phyloP scores from a whole-genome alignment of 805 yeast species.

The Saturnispora mendoncae region DNA sequence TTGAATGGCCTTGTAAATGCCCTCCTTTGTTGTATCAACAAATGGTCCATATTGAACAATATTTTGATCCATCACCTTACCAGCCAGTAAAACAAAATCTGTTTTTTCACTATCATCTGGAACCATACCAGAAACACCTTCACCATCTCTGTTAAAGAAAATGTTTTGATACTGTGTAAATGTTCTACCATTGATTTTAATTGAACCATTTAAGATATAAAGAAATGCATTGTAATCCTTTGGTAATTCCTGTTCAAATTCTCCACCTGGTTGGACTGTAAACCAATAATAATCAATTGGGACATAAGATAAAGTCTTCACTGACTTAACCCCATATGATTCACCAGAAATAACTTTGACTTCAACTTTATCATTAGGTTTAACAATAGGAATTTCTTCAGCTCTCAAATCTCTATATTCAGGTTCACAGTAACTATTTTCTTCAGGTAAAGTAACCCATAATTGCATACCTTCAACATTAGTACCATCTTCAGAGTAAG shows the following conservation, averaged over 20 bases:
- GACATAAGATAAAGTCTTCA: conserved; percentile 69
- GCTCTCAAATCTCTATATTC: conserved; percentile 69
- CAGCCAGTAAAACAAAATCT: conserved; percentile 69
- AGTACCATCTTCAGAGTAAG: conserved; percentile 47
- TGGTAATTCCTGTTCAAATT: conserved; percentile 52
- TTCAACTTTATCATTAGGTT: conserved; percentile 52
- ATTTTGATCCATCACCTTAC: conserved; percentile 63
- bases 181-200: conserved; percentile 34
- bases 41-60: conserved; percentile 88
- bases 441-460: conserved; percentile 77
- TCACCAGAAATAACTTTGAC: conserved; percentile 74
- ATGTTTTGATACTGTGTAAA: conserved; percentile 41
- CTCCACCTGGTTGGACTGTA: conserved; percentile 55
- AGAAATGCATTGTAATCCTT: conserved; percentile 57
- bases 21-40: conserved; percentile 62
- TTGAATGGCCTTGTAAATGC: conserved; percentile 57
- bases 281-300: conserved; percentile 70
- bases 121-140: conserved; percentile 42
- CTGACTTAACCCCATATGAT: conserved; percentile 66
- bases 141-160: conserved; percentile 67
- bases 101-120: conserved; percentile 40
- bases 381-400: conserved; percentile 61
- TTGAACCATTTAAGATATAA: conserved; percentile 55
- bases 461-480: conserved; percentile 62
- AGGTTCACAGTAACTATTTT: conserved; percentile 55